phyloP scores from a whole-genome alignment of 371 early-diverging fungal genomes.

The Blyttiomyces sp. region DNA sequence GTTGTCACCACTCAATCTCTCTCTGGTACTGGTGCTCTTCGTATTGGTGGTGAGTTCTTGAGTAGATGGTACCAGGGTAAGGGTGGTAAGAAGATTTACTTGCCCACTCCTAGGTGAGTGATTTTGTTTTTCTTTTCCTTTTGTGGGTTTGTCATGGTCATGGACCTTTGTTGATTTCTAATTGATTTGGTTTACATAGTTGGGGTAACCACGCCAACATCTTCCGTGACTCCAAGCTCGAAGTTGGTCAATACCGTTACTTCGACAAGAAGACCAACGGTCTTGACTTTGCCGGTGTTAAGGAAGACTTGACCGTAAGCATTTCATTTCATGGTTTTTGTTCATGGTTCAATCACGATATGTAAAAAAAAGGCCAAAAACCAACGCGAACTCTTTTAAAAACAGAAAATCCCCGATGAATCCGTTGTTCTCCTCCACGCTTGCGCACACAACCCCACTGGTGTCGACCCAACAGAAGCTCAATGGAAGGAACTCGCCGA shows the following conservation, averaged over 20 bases:
- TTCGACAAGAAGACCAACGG: slow-evolving; percentile 92
- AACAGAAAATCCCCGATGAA: slow-evolving; percentile 76
- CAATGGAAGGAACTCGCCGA: slow-evolving; percentile 91
- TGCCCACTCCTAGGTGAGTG: slow-evolving; percentile 80
- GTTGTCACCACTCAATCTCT: slow-evolving; percentile 91
- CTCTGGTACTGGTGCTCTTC: slow-evolving; percentile 96
- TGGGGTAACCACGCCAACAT: slow-evolving; percentile 98
- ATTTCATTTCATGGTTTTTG: not conserved
- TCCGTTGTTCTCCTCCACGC: slow-evolving; percentile 94
- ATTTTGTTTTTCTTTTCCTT: slow-evolving; percentile 1
- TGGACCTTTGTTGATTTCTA: not conserved
- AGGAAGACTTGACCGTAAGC: slow-evolving; percentile 78
- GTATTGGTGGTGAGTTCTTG: slow-evolving; percentile 92
- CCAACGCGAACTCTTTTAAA: not conserved
- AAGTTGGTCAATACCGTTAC: slow-evolving; percentile 87
- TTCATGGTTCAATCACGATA: not conserved
- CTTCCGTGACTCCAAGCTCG: slow-evolving; percentile 87
- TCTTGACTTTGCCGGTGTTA: slow-evolving; percentile 88
- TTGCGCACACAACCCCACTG: slow-evolving; percentile 99
- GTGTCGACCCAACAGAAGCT: slow-evolving; percentile 90
- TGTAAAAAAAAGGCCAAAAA: not conserved
- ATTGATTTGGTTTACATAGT: slow-evolving; percentile 23
- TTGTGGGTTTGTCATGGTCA: not conserved
- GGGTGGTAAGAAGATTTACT: slow-evolving; percentile 81
- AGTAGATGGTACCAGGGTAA: slow-evolving; percentile 73